Base-by-base conservation (phyloP, 2,329 filamentous ascomycete species). In the Aspergillus carbonarius region DNA sequence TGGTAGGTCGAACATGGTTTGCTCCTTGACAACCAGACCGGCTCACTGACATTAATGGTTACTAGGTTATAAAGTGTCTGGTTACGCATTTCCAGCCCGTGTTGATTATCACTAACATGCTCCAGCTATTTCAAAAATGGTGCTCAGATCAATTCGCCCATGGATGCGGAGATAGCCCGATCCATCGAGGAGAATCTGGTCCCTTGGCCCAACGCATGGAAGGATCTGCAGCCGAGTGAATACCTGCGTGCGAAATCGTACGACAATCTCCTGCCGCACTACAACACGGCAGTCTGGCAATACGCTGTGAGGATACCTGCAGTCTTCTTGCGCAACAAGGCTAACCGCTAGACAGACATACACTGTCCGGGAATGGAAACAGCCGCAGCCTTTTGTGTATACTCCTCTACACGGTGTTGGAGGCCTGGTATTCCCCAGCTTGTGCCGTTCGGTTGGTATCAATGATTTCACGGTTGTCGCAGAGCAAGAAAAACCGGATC, bases 61-160 rank as follows among this genome's bases (percentile, higher is more conserved):
- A n/a, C 32, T 44, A 78, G 76, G 86, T 18, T 88, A 88, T 74
- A 88, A 88, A 73, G 86, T 88, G 69, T 78, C 68, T 57, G 71
- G 40, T 40, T 51, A 39, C 48, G 50, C 48, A 27, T 25, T 55
- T 20, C 50, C 48, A 25, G 20, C 46, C 37, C 46, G 18, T 7
- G 34, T 59, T 56, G 25, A 34, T 13, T 40, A 23, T 23, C 52
- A 59, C 68, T 74, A 51, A 75, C 64, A 32, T 52, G 35, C 30
- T 20, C 23, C 64, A 79, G 76, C 8, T 88, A 88, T 73, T 87
- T 83, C 77, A 78, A 76, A 15, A 88, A 87, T 66, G 86, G 85
- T 2, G 86, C 84, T 66, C 86, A 88, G 68, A 88, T 88, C 63
- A 86, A 88, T 54, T 81, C 84, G 9, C 86, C 86, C 3, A 81